These are phyloP conservation scores for Mycosphaerella sp. DNA, from an alignment of 2,329 filamentous ascomycete genomes.

Conservation along the genomic window DNA sequence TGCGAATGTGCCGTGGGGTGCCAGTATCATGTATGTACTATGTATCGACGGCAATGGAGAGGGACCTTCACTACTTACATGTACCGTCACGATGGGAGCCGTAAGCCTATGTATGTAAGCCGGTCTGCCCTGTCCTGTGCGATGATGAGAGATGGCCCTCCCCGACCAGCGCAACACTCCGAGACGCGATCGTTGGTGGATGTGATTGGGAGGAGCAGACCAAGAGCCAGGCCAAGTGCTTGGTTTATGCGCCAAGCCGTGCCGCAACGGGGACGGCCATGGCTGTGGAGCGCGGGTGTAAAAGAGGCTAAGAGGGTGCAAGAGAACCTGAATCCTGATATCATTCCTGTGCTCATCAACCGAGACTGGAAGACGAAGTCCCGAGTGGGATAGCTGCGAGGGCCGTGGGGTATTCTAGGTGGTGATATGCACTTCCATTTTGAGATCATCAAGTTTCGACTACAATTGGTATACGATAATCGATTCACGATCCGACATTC, in stretches of 20 bases:
- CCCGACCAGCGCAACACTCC: not conserved
- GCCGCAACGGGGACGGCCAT: not conserved
- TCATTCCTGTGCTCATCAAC: not conserved
- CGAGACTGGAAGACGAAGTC: too few relatives aligned
- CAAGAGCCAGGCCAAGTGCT: not conserved
- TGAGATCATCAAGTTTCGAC: too few relatives aligned
- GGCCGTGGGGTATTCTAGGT: too few relatives aligned
- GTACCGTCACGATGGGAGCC: not conserved
- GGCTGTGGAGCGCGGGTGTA: not conserved
- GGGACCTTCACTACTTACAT: not conserved
- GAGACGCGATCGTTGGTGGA: too few relatives aligned
- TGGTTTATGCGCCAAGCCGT: not conserved
- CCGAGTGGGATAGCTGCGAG: too few relatives aligned
- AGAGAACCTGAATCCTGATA: not conserved
- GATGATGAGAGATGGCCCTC: not conserved
- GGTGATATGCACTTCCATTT: too few relatives aligned
- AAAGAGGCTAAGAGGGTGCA: not conserved
- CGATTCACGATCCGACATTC: too few relatives aligned
- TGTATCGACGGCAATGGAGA: not conserved
- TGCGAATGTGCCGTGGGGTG: not conserved
- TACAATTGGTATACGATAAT: too few relatives aligned
- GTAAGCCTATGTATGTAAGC: not conserved
- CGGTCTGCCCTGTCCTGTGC: not conserved
- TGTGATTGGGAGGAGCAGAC: not conserved
- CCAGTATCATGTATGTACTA: not conserved